phyloP scores from a whole-genome alignment of 805 yeast genomes.

The Spencermartinsiella europaea region DNA sequence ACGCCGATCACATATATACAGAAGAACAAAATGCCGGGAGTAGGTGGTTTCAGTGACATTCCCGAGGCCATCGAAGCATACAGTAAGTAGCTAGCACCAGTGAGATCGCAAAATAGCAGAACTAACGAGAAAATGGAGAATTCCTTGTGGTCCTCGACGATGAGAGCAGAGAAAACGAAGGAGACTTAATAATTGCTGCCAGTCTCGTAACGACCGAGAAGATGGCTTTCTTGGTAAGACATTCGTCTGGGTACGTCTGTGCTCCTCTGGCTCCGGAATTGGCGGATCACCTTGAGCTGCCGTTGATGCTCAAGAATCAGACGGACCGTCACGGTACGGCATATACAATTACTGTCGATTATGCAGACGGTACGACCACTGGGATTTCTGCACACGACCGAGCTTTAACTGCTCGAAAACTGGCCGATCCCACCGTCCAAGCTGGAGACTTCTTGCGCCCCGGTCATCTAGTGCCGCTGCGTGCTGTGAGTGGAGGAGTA shows the following conservation, averaged over 20 bases:
- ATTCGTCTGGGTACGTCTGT: conserved; percentile 79
- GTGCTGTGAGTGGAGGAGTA: conserved; percentile 85
- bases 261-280: conserved; percentile 73
- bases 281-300: conserved; percentile 78
- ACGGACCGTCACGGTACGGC: conserved; percentile 95
- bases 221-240: conserved; percentile 89
- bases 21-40: neutral
- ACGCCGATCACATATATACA: no score
- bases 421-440: conserved; percentile 56
- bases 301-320: conserved; percentile 60
- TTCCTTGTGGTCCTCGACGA: conserved; percentile 96
- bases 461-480: conserved; percentile 88
- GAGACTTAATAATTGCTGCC: conserved; percentile 94
- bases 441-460: conserved; percentile 78
- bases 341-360: conserved; percentile 89
- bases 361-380: conserved; percentile 84
- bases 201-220: conserved; percentile 68
- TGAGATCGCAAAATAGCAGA: neutral
- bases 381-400: conserved; percentile 96
- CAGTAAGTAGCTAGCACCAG: conserved; percentile 33
- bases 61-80: conserved; percentile 70
- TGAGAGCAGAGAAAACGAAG: conserved; percentile 94
- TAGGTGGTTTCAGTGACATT: conserved; percentile 35
- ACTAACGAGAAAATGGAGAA: conserved; percentile 45
- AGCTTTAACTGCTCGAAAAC: conserved; percentile 67